Base-by-base conservation (phyloP, 164 flowering plant genomes). In the Buxus sempervirens region DNA sequence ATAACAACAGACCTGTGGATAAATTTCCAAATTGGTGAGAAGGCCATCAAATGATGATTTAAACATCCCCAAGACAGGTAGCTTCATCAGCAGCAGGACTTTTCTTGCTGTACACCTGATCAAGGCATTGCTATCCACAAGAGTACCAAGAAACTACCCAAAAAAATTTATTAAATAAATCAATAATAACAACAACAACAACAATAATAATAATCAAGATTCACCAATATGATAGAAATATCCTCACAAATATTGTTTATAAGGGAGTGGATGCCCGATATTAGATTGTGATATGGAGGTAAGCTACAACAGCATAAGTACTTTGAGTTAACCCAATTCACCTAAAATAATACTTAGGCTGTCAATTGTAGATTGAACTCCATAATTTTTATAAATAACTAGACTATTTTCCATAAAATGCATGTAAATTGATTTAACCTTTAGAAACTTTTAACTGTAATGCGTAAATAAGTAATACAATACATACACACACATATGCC, bases 81-180 rank as follows among this genome's bases (percentile, higher is more conserved):
- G 68, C 74, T 82, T 85, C 56, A 80, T 78, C 49, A 76, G 41
- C 62, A 72, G 81, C 58, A 91, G 84, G 25, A 86, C 54, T 64
- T 82, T 82, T 72, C 92, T 76, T 16, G 86, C 77, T 54, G 79
- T 77, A 75, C 70, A 65, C 85, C 97, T 86, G 67, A 86, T 71
- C 18, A 65, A 57, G 48, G 66, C 22, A 76, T 60, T 66, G 18
- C 26, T 75, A 67, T 91, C 96, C 64, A 77, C 54, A 1, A 91
- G 69, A 60, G 83, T 66, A 54, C 85, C 80, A 61, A 91, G 80
- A 63, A 94, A 82, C 98, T 94, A 91, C 28, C 74, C 71, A 23
- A 9, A 55, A 48, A 13, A 66, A 27, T 53, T 48, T 5, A 28
- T 18, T 27, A 62, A 25, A 68, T 27, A 58, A 42, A n/a, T 19